Percentiles rank a stretch among this genome's conserved stretches.
phyloP scores from a whole-genome alignment of 139 green algal species.

The Eudorina sp. region DNA sequence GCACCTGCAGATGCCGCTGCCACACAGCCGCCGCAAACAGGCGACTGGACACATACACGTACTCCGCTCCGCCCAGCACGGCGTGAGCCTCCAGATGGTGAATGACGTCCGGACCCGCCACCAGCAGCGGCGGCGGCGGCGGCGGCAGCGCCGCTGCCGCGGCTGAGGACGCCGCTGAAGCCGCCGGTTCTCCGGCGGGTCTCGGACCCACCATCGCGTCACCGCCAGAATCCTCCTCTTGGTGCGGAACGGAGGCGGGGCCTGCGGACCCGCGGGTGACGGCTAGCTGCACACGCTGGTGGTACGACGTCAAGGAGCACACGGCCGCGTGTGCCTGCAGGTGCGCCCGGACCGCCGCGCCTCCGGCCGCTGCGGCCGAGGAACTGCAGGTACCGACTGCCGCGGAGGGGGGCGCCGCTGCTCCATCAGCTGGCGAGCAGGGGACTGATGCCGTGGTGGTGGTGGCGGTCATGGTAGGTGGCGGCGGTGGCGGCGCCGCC shows the following conservation, averaged over 20 bases:
- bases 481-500: not conserved
- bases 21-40: constrained; percentile 35
- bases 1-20: constrained; percentile 25
- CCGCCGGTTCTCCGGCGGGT: too few relatives aligned
- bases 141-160: not conserved
- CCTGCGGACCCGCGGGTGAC: too few relatives aligned
- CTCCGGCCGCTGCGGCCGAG: not conserved
- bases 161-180: too few relatives aligned
- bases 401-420: too few relatives aligned
- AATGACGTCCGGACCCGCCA: not conserved
- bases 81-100: constrained; percentile 39
- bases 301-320: constrained; percentile 1
- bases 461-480: too few relatives aligned
- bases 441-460: too few relatives aligned
- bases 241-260: too few relatives aligned
- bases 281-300: not conserved
- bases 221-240: too few relatives aligned
- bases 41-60: constrained; percentile 26
- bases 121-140: constrained; percentile 24
- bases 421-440: not conserved
- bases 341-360: not conserved
- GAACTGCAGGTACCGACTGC: too few relatives aligned
- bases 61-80: constrained; percentile 24
- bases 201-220: too few relatives aligned
- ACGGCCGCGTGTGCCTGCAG: not conserved